A percentile compares a stretch with the other conserved stretches of the same genome.
Conservation (phyloP, 257 asterid genomes). For the Asclepias syriaca region DNA sequence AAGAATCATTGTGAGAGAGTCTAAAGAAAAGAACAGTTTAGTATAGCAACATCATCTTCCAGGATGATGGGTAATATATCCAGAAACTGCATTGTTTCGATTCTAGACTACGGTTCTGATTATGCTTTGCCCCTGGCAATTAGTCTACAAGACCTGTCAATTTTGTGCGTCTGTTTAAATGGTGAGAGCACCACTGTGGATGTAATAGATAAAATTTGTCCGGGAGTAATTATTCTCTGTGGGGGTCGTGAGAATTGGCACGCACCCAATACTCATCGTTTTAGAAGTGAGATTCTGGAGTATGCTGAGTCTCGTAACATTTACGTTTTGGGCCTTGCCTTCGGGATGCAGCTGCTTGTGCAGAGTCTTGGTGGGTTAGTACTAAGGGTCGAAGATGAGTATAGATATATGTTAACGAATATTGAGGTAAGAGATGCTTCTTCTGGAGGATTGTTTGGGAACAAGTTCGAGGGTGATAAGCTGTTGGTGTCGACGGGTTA, state of each 20-base stretch:
- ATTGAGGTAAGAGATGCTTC: slow-evolving; percentile 44
- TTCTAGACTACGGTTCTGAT: slow-evolving; percentile 35
- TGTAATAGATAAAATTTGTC: slow-evolving; percentile 48
- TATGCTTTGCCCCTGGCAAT: no score
- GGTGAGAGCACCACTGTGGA: slow-evolving; percentile 61
- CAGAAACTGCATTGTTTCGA: slow-evolving; percentile 27
- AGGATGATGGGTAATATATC: no score
- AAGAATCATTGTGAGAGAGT: no score
- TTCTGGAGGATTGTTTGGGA: slow-evolving; percentile 51
- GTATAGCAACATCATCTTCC: no score
- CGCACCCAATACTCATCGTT: slow-evolving; percentile 64
- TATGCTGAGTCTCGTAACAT: slow-evolving; percentile 46
- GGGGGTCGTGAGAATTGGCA: slow-evolving; percentile 93
- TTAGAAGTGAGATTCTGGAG: slow-evolving; percentile 60
- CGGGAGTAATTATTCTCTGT: slow-evolving; percentile 74
- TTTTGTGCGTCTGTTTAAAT: slow-evolving; percentile 72
- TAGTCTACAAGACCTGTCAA: neutral
- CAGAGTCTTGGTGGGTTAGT: slow-evolving; percentile 69
- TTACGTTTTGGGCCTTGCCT: slow-evolving; percentile 73
- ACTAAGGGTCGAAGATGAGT: slow-evolving; percentile 71
- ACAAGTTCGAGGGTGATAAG: slow-evolving; percentile 56
- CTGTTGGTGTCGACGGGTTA: slow-evolving; percentile 99
- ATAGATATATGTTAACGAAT: slow-evolving; percentile 89
- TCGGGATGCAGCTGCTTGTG: slow-evolving; percentile 83
- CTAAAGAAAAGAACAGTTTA: no score